Base-by-base conservation (phyloP, 208 protist genomes). In the Leishmania turanica region DNA sequence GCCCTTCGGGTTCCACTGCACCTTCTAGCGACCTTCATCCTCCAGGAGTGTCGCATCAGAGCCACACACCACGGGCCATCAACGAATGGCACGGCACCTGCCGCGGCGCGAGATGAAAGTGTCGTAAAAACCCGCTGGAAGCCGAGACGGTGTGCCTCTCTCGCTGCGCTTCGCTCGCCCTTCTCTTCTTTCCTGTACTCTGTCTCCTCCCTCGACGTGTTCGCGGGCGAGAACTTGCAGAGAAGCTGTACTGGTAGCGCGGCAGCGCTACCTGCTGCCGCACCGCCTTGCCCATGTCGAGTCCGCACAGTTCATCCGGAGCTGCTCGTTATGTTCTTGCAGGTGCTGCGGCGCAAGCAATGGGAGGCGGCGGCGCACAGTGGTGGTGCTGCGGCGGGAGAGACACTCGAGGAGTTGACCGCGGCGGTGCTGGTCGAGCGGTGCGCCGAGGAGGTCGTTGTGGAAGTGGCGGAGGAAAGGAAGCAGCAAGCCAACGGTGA, bases 11-110 rank as follows among this genome's bases (percentile, higher is more conserved):
- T 88, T 3, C 84, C 81, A 2, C 65, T 88, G 75, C 72, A 81
- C 13, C 64, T 84, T n/a, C 34, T 85, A 47, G 79, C 58, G 60
- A 58, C 60, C 34, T 82, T 88, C 42, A 47, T 88, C 19, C 73
- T 85, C 1, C 80, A 82, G 68, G 81, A 88, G 78, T 53, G 71
- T 34, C 51, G 68, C 24, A 47, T 88, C 19, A 62, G 45, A 9
- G 5, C 47, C 69, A 17, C 69, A 27, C 69, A 74, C 45, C 21
- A 31, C 19, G 27, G 42, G 8, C n/a, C 69, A 51, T 74, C 40
- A 1, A 4, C 8, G 69, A 51, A 24, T 34, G 31, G 7, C 34
- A 27, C 65, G 0, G 11, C 37, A 24, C 21, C 65, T 70, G 27
- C 6, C 34, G 37, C 6, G 1, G 3, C 65, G 37, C 1, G 37